Evolutionary conservation across 768 basidiomycete genomes (phyloP), one percentile per base, ranked within the genome.

Genomic region (Naganishia onofrii): DNA sequence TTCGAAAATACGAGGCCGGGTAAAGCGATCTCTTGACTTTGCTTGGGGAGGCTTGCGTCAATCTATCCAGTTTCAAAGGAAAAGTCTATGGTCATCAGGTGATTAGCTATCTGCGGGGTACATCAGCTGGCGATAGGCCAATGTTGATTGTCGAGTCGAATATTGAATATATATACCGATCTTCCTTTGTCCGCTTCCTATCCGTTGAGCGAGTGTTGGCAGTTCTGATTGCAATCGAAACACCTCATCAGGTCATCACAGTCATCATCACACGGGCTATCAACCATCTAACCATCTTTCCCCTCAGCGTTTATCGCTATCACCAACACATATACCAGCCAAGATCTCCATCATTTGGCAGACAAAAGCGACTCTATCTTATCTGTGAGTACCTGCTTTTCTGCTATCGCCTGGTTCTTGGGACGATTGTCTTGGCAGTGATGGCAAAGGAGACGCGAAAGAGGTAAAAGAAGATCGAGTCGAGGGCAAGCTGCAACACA

Each of bases 371-470:
- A 10, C 60, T 21, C 21, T 19, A 42, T 17, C 54, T 63, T 63
- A 63, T 63, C 60, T 44, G 60, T 63, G 60, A 63, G 60, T 58
- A 34, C 38, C 31, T 29, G 26, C 28, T 29, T 26, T 29, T 63
- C 26, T 26, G 36, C 23, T 63, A 15, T 46, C 48, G 48, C 1
- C 13, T 51, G 12, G n/a, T 51, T 13, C 21, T 13, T n/a, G n/a
- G 4, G 48, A 51, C 2, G 23, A 7, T 26, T n/a, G n/a, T 23
- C 48, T 4, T 46, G 15, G 7, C 46, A n/a, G 48, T 51, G 48
- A 46, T 15, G 7, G 19, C 2, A n/a, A 51, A 51, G 48, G 15
- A 51, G 21, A 21, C 17, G 21, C 23, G 48, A n/a, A 7, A 3
- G 42, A 42, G 42, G 42, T 42, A 2, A 17, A 2, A n/a, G n/a